Evolutionary conservation across 164 flowering plant genomes (phyloP), one percentile per base, ranked within the genome.

Genomic region (Vitis cinerea): DNA sequence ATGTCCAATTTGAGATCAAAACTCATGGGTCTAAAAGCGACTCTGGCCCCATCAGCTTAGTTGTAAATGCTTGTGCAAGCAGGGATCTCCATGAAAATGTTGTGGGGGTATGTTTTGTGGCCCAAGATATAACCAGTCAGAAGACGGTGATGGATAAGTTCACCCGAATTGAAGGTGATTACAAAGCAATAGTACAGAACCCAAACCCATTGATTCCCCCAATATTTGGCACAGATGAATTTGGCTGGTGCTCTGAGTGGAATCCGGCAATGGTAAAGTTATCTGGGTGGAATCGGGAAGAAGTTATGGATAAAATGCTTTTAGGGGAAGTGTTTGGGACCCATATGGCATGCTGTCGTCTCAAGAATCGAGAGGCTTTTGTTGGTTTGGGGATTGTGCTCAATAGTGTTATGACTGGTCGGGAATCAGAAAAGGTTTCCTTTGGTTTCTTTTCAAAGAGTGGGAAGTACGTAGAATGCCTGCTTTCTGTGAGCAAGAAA

Each of bases 171-270:
- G 91, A 94, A 79, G 98, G 98, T 55, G 98, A 92, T 77, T 94
- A 94, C 78, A 90, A 84, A 76, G 90, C 98, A 9, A 92, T 94
- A 15, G 82, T 94, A 13, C 94, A 94, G 66, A 94, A 86, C 70
- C 98, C 92, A 51, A 86, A 78, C 77, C 95, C 97, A 10, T 75
- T 94, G 72, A 92, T 94, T 65, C 98, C 98, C 16, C 98, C 98
- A 55, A 90, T 94, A 70, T 94, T 89, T 85, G 98, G 97, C 56
- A 74, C 89, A 1, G 98, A 94, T 75, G 97, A 90, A 74, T 92
- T 89, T 76, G 98, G 97, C 16, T 94, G 98, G 98, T 94, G 98
- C 79, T 86, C 88, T 60, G 98, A 94, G 78, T 94, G 98, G 98
- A 94, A 94, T 69, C 82, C 90, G 37, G 98, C 98, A 23, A 92